These are phyloP conservation scores for Curvularia sp. DNA, from an alignment of 2,329 filamentous ascomycete species.

Conservation along the genomic window DNA sequence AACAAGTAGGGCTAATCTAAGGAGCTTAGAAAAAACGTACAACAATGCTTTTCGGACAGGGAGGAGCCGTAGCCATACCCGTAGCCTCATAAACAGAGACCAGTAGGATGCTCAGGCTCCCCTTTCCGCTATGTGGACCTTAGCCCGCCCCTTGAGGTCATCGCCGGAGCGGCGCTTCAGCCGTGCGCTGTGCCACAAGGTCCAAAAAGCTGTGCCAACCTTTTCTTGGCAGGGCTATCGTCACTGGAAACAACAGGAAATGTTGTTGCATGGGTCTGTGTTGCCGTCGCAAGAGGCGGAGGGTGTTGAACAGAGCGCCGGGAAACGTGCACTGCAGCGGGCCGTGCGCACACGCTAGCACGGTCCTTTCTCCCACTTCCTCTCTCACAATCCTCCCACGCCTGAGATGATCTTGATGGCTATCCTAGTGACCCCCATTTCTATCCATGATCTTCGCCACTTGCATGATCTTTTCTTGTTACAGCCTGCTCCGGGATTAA, in stretches of 20 bases:
- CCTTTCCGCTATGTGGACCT: conserved; percentile 13
- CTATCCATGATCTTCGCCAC: conserved; percentile 16
- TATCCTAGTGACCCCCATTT: conserved; percentile 8
- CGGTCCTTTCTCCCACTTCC: conserved; percentile 2
- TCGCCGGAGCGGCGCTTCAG: conserved; percentile 15
- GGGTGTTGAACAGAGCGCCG: conserved; percentile 12
- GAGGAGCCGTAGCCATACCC: conserved; percentile 16
- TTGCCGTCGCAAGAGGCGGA: conserved; percentile 12
- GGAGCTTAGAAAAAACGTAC: conserved; percentile 7
- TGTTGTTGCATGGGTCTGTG: conserved; percentile 17
- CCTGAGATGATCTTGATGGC: conserved; percentile 9
- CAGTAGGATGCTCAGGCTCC: conserved; percentile 7
- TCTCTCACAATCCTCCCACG: conserved; percentile 6
- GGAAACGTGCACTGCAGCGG: conserved; percentile 12
- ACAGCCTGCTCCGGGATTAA: conserved; percentile 11
- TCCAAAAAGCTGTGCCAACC: conserved; percentile 15
- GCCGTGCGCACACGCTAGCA: conserved; percentile 17
- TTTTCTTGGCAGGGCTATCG: conserved; percentile 15
- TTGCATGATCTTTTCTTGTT: conserved; percentile 3
- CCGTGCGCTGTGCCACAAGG: conserved; percentile 11
- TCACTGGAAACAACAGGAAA: conserved; percentile 6
- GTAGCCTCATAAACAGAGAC: conserved; percentile 4
- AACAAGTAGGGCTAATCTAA: conserved; percentile 6
- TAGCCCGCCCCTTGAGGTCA: conserved; percentile 15
- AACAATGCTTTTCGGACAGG: conserved; percentile 13